Percentiles rank a stretch among this genome's conserved stretches.
These are phyloP conservation scores for Syzygium jambos DNA, from an alignment of 345 rosid species.

Conservation along the genomic window DNA sequence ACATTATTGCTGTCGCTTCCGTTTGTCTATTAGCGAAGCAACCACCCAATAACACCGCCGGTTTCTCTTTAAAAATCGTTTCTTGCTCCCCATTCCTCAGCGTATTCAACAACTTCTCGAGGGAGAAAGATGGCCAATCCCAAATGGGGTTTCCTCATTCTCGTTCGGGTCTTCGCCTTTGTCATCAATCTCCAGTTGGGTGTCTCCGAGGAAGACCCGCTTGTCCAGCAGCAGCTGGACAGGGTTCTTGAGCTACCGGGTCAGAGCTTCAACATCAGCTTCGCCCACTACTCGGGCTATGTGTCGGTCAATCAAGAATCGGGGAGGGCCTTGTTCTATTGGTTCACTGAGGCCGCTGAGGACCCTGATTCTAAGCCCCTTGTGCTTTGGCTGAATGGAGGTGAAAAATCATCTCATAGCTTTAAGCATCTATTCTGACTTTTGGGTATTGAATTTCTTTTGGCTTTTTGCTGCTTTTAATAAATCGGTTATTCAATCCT, in stretches of 20 bases:
- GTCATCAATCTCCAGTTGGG: constrained; percentile 17
- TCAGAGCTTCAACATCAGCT: constrained; percentile 50
- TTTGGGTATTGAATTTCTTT: neutral
- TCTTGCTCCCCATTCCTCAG: neutral
- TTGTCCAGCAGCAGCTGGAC: constrained; percentile 49
- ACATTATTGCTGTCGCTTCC: neutral
- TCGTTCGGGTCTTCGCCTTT: neutral
- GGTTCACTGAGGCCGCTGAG: constrained; percentile 71
- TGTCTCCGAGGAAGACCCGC: constrained; percentile 12
- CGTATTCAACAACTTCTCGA: neutral
- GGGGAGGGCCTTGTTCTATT: constrained; percentile 79
- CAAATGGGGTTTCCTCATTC: neutral
- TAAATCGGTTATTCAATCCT: neutral
- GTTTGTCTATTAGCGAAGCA: neutral
- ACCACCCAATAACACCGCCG: neutral
- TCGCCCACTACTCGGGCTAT: constrained; percentile 70
- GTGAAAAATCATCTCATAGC: constrained; percentile 2
- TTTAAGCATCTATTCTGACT: neutral
- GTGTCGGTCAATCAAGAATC: constrained; percentile 51
- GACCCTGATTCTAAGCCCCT: constrained; percentile 83
- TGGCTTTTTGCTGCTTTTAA: neutral
- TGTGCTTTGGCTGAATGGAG: constrained; percentile 90
- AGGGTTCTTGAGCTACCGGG: constrained; percentile 59
- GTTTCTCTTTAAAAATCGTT: neutral
- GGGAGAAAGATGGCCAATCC: neutral